These are phyloP conservation scores for Teunomyces kruisii DNA, from an alignment of 805 yeast genomes.

Conservation along the genomic window DNA sequence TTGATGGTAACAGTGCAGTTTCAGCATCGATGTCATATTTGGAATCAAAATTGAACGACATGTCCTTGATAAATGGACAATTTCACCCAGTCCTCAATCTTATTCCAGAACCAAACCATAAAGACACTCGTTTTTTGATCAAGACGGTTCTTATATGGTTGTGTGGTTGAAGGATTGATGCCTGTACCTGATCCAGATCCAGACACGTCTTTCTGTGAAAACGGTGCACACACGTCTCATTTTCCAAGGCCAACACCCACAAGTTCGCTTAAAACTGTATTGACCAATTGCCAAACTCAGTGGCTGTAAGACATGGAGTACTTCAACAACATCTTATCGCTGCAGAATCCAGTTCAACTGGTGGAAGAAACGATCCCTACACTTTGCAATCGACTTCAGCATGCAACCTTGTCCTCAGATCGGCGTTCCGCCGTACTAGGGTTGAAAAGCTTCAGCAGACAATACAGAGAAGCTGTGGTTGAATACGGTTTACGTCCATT, in stretches of 20 bases:
- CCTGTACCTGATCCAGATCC: neutral
- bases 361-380: slow-evolving; percentile 87
- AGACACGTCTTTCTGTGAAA: neutral
- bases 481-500: slow-evolving; percentile 81
- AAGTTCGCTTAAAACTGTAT: neutral
- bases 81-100: neutral
- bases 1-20: slow-evolving; percentile 7
- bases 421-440: slow-evolving; percentile 90
- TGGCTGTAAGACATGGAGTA: slow-evolving; percentile 30
- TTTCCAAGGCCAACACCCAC: neutral
- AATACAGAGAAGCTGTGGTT: slow-evolving; percentile 85
- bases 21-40: slow-evolving; percentile 8
- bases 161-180: neutral
- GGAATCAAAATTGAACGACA: slow-evolving; percentile 8
- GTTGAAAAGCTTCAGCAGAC: slow-evolving; percentile 82
- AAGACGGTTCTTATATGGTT: neutral
- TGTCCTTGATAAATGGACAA: neutral
- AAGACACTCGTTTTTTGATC: neutral
- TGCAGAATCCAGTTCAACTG: slow-evolving; percentile 37
- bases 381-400: slow-evolving; percentile 80
- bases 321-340: slow-evolving; percentile 35
- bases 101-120: neutral
- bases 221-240: neutral
- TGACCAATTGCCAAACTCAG: neutral
- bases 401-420: slow-evolving; percentile 80